Evolutionary conservation across 2,329 filamentous ascomycete genomes (phyloP), one percentile per base, ranked within the genome.

Genomic region (Hypoxylon sp.): DNA sequence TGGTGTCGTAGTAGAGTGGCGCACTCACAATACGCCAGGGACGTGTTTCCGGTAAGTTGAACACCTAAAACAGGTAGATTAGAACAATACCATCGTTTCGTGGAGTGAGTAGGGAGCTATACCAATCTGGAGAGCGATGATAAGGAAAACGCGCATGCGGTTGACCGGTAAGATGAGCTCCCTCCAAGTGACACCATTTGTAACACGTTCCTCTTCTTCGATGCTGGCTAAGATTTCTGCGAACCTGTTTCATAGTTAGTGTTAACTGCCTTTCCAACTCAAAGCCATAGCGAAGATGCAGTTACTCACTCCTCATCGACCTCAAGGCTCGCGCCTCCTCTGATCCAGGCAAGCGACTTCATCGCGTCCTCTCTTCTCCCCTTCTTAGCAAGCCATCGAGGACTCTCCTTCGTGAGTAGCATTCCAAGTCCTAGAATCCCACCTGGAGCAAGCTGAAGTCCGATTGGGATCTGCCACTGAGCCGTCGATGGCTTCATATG

Each of bases 401-500:
- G 77, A 58, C 82, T 85, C 76, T 86, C 85, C 64, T 81, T 83
- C 74, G 83, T 81, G 2, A 85, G 78, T 4, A 85, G 74, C 83
- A 86, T 86, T 0, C 84, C 84, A n/a, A 85, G 64, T 0, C 84
- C 81, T 7, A 87, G 73, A 6, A 86, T 75, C 2, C 61, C 66
- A 4, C 66, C 66, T 2, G 66, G 66, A 6, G 61, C 66, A 6
- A 87, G 79, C 61, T 86, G 83, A n/a, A 85, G 75, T 1, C 79
- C 81, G 2, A 84, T 79, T 6, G 85, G 83, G 13, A 86, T 81
- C 66, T 85, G 84, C 85, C 85, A 87, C 72, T 87, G 85, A 7
- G 72, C 75, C 0, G 82, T 83, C 0, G 76, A 78, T 1, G 75
- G 51, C 0, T 75, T 64, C 25, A 86, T 75, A 54, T 83, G 78